Evolutionary conservation across 1,284 basidiomycete species (phyloP), one percentile per base, ranked within the genome.

Genomic region (Ganoderma resinaceum): DNA sequence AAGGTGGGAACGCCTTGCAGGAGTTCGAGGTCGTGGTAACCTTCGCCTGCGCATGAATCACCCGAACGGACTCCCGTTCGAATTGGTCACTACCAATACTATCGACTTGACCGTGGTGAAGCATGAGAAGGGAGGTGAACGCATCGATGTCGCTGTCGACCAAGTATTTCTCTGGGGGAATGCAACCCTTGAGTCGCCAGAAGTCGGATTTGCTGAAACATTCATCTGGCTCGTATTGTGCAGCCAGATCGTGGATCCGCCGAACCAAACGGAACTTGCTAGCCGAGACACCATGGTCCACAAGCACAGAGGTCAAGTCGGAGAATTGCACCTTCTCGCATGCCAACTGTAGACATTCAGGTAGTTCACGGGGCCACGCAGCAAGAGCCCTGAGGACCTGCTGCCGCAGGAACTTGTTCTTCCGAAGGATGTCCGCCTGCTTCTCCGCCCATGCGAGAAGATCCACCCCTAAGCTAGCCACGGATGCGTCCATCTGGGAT

Each of bases 131-230:
- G 16, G 88, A 84, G n/a, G 91, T 86, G 72, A 97, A 95, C 0
- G 93, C 92, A 61, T 89, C 82, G 5, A 91, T 83, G 71, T 95
- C 93, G 40, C 89, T 87, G 43, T 84, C 83, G 46, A 87, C 86
- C 35, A 93, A 78, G 33, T 85, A 79, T 3, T 83, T 79, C 1
- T 73, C 73, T 1, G 82, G 67, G 2, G 91, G 91, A 49, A 96
- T 91, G 72, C 86, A 89, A 23, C 89, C 87, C 75, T 94, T 95
- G 74, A 97, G 81, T 46, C 88, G 85, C 95, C 95, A 97, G 77
- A 97, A 96, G 71, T 92, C 89, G 2, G 82, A 82, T 63, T 79
- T 80, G 3, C 87, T 80, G 69, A 93, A 93, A 33, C 82, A 81
- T 6, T 78, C 78, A 18, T 78, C 75, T 6, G 77, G 68, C 2